A percentile compares a stretch with the other conserved stretches of the same genome.
Evolutionary conservation across 441 rosid genomes (phyloP).

Genomic region (Gossypium lobatum): DNA sequence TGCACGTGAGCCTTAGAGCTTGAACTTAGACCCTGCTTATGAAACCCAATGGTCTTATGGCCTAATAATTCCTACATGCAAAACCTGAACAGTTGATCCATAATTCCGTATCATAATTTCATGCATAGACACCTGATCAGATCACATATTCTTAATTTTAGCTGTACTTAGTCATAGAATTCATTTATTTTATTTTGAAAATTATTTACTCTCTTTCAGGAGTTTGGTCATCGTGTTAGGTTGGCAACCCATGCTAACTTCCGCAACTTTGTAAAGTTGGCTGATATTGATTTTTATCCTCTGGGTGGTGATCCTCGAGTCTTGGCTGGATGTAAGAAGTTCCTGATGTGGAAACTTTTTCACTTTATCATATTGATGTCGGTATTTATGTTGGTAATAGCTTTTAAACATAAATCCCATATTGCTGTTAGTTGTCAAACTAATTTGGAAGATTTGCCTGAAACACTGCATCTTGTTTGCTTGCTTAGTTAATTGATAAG

Average conservation of each 20-base stretch:
- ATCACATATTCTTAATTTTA: not conserved
- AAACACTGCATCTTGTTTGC: not conserved
- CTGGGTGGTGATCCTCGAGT: conserved; percentile 95
- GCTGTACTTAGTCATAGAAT: not conserved
- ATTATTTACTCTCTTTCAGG: conserved; percentile 42
- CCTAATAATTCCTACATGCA: not conserved
- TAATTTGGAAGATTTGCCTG: not conserved
- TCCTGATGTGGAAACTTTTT: conserved; percentile 17
- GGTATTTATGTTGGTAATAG: not conserved
- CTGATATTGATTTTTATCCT: conserved; percentile 87
- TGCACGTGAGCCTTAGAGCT: not conserved
- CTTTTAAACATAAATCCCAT: not conserved
- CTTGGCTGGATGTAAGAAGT: conserved; percentile 89
- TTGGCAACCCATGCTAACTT: conserved; percentile 95
- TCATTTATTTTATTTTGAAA: not conserved
- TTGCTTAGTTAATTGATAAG: not conserved
- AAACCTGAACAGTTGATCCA: not conserved
- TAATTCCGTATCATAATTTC: not conserved
- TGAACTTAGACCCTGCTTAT: conserved; percentile 1
- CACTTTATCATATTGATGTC: not conserved
- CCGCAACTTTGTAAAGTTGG: conserved; percentile 65
- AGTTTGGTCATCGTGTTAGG: conserved; percentile 93
- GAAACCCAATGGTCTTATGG: not conserved
- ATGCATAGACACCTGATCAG: not conserved
- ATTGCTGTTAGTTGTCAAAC: not conserved